These are phyloP conservation scores for Spizellomyces punctatus DNA, from an alignment of 192 early-diverging fungal species.

Conservation along the genomic window DNA sequence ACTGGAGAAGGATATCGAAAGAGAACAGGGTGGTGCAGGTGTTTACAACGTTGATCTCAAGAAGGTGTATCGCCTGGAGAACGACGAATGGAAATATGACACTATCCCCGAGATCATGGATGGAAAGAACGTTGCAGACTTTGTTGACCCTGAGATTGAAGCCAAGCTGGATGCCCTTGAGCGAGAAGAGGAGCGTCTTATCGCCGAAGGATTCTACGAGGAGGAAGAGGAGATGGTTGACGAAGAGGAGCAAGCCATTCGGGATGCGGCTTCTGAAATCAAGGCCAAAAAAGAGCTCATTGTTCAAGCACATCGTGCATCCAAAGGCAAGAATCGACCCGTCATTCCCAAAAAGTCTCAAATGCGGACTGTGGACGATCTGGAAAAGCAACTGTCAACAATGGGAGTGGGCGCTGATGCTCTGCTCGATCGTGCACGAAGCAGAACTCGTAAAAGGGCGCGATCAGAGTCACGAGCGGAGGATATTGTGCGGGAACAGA, in stretches of 20 bases:
- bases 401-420: constrained; percentile 74
- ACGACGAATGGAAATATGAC: constrained; percentile 96
- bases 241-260: constrained; percentile 80
- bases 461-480: constrained; percentile 71
- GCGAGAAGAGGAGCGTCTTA: constrained; percentile 93
- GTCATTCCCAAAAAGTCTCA: constrained; percentile 57
- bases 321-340: constrained; percentile 81
- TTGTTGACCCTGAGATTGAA: constrained; percentile 97
- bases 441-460: constrained; percentile 70
- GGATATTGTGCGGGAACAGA: constrained; percentile 54
- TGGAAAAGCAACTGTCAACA: constrained; percentile 70
- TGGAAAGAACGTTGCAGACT: constrained; percentile 98
- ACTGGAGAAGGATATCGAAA: constrained; percentile 91
- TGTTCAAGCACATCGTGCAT: constrained; percentile 69
- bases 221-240: constrained; percentile 67
- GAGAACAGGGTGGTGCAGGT: constrained; percentile 89
- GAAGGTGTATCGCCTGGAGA: constrained; percentile 83
- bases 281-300: constrained; percentile 86
- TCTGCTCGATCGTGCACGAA: constrained; percentile 59
- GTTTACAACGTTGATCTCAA: constrained; percentile 95
- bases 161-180: constrained; percentile 93
- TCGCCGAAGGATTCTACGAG: constrained; percentile 91
- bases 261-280: constrained; percentile 76
- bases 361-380: constrained; percentile 24
- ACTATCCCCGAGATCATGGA: constrained; percentile 97